Evolutionary conservation across 495 filamentous ascomycete genomes (phyloP).

Genomic region (Penicillium maclennaniae): DNA sequence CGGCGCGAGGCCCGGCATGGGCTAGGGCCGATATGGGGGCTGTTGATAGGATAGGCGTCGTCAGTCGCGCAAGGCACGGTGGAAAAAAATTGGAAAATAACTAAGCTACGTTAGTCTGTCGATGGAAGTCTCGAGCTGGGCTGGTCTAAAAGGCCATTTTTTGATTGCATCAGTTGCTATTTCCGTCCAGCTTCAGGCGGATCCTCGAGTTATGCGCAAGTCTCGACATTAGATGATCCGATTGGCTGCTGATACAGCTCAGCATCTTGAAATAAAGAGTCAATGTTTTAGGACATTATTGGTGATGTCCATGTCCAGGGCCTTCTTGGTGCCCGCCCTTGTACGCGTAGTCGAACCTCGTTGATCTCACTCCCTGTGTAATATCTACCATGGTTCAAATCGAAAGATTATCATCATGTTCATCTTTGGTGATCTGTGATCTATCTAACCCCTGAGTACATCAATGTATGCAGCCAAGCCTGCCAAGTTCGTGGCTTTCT

Average conservation of each 20-base stretch:
- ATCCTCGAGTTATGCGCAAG: not conserved
- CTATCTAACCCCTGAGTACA: not conserved
- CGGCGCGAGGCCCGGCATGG: not conserved
- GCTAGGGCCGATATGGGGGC: not conserved
- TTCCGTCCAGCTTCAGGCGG: not conserved
- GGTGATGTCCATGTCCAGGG: too few species aligned
- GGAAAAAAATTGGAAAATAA: slow-evolving; percentile 1
- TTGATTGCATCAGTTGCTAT: not conserved
- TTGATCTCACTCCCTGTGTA: not conserved
- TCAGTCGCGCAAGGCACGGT: not conserved
- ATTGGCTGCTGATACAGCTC: not conserved
- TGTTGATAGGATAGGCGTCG: not conserved
- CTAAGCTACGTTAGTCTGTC: slow-evolving; percentile 1
- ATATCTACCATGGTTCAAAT: too few species aligned
- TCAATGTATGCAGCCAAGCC: not conserved
- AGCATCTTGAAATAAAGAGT: not conserved
- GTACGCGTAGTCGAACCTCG: not conserved
- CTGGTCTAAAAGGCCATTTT: not conserved
- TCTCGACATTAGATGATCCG: not conserved
- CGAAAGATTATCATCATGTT: too few species aligned
- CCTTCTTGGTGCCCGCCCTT: too few species aligned
- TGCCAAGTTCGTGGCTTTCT: not conserved
- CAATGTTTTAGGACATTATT: not conserved
- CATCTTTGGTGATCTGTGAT: too few species aligned
- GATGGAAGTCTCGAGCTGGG: not conserved